Evolutionary conservation across 257 asterid genomes (phyloP), one percentile per base, ranked within the genome.

Genomic region (Prunella vulgaris): DNA sequence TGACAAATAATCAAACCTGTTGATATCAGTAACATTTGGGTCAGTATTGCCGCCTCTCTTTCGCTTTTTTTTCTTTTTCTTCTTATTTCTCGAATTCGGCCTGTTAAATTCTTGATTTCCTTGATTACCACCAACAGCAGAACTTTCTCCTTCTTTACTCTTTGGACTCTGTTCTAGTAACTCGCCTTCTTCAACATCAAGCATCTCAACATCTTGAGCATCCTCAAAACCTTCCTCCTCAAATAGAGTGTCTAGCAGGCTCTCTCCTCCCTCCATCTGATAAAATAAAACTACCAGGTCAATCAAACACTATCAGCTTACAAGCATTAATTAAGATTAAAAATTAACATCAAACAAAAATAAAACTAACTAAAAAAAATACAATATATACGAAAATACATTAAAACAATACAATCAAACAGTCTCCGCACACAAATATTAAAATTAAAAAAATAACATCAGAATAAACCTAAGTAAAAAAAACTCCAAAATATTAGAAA

Each of bases 171-270:
- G 81, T 58, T 83, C 90, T 22, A 83, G 68, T 17, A 93, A 65
- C 77, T 90, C 96, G 49, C 95, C 97, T 56, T 88, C 97, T 75
- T 92, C 97, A 67, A 81, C 81, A 76, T 90, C 98, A 79, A 77
- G 64, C 98, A 93, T 93, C 72, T 88, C 90, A 67, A 86, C 84
- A 83, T 91, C 96, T 53, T 77, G 77, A 15, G 46, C 86, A 60
- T 80, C 88, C 20, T 79, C 92, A 20, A 73, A 10, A 72, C 68
- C 74, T 68, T 79, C 95, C 24, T 75, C 92, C 35, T 86, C 94
- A 46, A 82, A 84, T 52, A 88, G 75, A 6, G 81, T 64, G 71
- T 86, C 89, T 0, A 86, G 75, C 71, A 92, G 60, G 70, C 83
- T 79, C 49, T 86, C 86, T 54, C 77, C 89, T 66, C 85, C 79